Evolutionary conservation across 176 grass and related monocot genomes (phyloP).

Genomic region (Musa beccarii): DNA sequence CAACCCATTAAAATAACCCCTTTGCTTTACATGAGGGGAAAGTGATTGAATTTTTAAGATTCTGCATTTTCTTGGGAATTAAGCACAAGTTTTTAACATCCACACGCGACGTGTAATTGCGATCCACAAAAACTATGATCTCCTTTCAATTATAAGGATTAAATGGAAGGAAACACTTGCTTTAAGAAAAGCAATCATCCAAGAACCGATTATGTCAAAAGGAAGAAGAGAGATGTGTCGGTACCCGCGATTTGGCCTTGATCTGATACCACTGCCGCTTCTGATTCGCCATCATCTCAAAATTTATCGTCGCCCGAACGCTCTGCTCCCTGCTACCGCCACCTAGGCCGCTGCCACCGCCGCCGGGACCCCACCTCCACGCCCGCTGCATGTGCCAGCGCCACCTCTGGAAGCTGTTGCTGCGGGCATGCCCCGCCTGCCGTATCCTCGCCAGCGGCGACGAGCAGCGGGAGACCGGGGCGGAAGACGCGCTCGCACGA

Average conservation of each 20-base stretch:
- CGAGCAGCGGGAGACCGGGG: slow-evolving; percentile 9
- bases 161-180: slow-evolving; percentile 8
- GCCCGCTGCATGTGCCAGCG: slow-evolving; percentile 77
- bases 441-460: slow-evolving; percentile 28
- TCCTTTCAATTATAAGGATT: background rate
- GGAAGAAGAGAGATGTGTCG: background rate
- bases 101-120: background rate
- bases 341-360: slow-evolving; percentile 14
- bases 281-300: slow-evolving; percentile 91
- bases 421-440: slow-evolving; percentile 52
- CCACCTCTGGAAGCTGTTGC: slow-evolving; percentile 76
- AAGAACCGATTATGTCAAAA: slow-evolving; percentile 6
- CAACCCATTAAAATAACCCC: background rate
- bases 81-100: too few species aligned
- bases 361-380: slow-evolving; percentile 72
- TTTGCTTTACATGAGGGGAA: background rate
- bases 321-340: slow-evolving; percentile 44
- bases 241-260: slow-evolving; percentile 62
- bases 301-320: slow-evolving; percentile 47
- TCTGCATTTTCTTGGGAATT: background rate
- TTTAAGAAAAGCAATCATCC: background rate
- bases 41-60: background rate
- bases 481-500: background rate
- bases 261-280: slow-evolving; percentile 89
- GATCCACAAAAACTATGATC: background rate